Percentiles rank a stretch among this genome's conserved stretches.
Evolutionary conservation across 768 basidiomycete genomes (phyloP).

Genomic region (Panaeolus cyanescens): DNA sequence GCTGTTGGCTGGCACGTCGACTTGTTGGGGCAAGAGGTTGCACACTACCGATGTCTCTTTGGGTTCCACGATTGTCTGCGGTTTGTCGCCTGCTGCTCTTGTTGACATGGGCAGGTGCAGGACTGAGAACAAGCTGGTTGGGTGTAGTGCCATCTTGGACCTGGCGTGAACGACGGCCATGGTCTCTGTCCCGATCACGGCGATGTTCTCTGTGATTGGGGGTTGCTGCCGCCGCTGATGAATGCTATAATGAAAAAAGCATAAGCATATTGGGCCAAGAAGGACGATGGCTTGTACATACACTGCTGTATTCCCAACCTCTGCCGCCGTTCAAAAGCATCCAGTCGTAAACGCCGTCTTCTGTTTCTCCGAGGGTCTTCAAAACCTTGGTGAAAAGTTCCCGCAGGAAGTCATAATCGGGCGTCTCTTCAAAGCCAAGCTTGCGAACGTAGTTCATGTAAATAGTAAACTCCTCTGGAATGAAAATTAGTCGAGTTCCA

Average conservation of each 20-base stretch:
- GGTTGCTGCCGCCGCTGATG: slow-evolving; percentile 52
- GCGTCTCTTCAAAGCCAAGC: slow-evolving; percentile 95
- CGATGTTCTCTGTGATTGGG: slow-evolving; percentile 61
- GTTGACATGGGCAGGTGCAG: slow-evolving; percentile 60
- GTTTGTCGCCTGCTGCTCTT: slow-evolving; percentile 56
- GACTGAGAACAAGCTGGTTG: slow-evolving; percentile 64
- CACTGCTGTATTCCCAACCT: slow-evolving; percentile 91
- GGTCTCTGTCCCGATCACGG: slow-evolving; percentile 49
- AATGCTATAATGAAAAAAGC: slow-evolving; percentile 44
- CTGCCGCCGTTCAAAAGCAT: slow-evolving; percentile 93
- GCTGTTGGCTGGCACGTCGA: slow-evolving; percentile 69
- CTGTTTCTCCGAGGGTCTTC: slow-evolving; percentile 83
- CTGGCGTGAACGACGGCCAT: slow-evolving; percentile 59
- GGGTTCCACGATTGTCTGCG: slow-evolving; percentile 47
- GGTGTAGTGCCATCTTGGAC: slow-evolving; percentile 57
- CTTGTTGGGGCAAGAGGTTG: slow-evolving; percentile 69
- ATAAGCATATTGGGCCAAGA: neutral
- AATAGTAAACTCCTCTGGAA: slow-evolving; percentile 91
- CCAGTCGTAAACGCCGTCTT: slow-evolving; percentile 96
- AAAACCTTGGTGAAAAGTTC: slow-evolving; percentile 93
- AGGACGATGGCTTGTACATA: slow-evolving; percentile 39
- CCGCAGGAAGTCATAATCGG: slow-evolving; percentile 97
- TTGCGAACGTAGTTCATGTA: slow-evolving; percentile 99
- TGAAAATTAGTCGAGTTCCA: slow-evolving; percentile 3
- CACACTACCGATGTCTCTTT: slow-evolving; percentile 61